Evolutionary conservation across 352 stramenopile species (phyloP), one percentile per base, ranked within the genome.

Genomic region (Phytophthora foliorum): DNA sequence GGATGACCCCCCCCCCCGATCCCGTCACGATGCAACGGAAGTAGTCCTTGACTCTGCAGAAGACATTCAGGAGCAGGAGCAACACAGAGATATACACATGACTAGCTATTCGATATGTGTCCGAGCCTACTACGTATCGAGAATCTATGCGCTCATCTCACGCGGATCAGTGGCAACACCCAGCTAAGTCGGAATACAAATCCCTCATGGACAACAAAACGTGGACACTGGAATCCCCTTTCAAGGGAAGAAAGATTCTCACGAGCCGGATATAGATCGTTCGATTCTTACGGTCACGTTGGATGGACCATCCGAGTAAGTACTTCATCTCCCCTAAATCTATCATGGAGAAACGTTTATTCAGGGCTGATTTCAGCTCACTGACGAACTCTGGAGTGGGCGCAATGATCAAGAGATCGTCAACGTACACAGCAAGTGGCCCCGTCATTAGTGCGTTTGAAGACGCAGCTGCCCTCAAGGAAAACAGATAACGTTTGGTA

Each of bases 101-200:
- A 16, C 27, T 53, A 24, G 42, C 55, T 48, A 63, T 53, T n/a
- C 42, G 55, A 14, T 54, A 63, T 63, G 56, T 55, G 9, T 17
- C 56, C 2, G 56, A 63, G 2, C 29, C 56, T n/a, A 55, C 41
- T 21, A 38, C 44, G 19, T 54, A 63, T 54, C 41, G 31, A 41
- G 52, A 13, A 13, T 34, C 36, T 6, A 59, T 59, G 36, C 7
- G 46, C 7, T 59, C 52, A 1, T 8, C 34, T 38, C 52, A 59
- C 16, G 34, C 52, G 38, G 27, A 50, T 25, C 52, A 21, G 52
- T 39, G 52, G 42, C 21, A 21, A 25, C 11, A 31, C 11, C 31
- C 56, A 38, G 42, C 31, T 0, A 51, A 63, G n/a, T n/a, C 56
- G 9, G 41, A 63, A 32, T 63, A 63, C 21, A 48, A 53, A 13